phyloP scores from a whole-genome alignment of 2,329 filamentous ascomycete genomes.

The Cytospora paraplurivora region DNA sequence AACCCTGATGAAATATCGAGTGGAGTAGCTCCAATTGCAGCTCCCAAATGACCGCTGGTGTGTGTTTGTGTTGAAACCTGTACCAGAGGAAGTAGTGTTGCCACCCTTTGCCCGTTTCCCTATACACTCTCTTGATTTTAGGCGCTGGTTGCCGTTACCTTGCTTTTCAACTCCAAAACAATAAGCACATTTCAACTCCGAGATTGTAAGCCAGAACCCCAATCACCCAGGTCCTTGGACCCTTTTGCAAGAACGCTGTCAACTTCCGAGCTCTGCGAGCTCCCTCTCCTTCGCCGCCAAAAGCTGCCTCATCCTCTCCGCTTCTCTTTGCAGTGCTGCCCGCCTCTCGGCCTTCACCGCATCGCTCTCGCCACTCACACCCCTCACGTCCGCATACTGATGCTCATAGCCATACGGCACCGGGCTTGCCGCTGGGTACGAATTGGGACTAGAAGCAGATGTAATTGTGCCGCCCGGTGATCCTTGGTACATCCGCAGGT shows the following conservation, averaged over 20 bases:
- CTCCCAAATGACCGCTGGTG: background rate
- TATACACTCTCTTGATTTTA: conserved; percentile 1
- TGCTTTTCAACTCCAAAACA: background rate
- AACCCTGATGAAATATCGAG: background rate
- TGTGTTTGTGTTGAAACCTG: conserved; percentile 8
- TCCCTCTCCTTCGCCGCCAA: conserved; percentile 75
- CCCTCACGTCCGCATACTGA: conserved; percentile 30
- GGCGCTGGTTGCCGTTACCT: conserved; percentile 8
- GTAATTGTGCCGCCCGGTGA: conserved; percentile 46
- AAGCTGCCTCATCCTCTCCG: conserved; percentile 73
- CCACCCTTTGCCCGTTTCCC: conserved; percentile 3
- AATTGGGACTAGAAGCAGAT: conserved; percentile 46
- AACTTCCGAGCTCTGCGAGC: conserved; percentile 50
- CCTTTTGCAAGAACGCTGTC: background rate
- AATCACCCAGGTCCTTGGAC: conserved; percentile 1
- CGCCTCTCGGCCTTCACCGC: conserved; percentile 62
- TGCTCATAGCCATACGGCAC: conserved; percentile 28
- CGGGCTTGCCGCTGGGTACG: conserved; percentile 40
- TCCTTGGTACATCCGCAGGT: conserved; percentile 45
- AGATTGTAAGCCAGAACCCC: conserved; percentile 7
- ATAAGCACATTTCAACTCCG: background rate
- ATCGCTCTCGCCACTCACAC: conserved; percentile 49
- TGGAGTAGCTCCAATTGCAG: background rate
- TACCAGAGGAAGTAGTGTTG: conserved; percentile 16
- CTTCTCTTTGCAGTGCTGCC: conserved; percentile 69